Base-by-base conservation (phyloP, 2,329 filamentous ascomycete species). In the Colletotrichum sublineola region DNA sequence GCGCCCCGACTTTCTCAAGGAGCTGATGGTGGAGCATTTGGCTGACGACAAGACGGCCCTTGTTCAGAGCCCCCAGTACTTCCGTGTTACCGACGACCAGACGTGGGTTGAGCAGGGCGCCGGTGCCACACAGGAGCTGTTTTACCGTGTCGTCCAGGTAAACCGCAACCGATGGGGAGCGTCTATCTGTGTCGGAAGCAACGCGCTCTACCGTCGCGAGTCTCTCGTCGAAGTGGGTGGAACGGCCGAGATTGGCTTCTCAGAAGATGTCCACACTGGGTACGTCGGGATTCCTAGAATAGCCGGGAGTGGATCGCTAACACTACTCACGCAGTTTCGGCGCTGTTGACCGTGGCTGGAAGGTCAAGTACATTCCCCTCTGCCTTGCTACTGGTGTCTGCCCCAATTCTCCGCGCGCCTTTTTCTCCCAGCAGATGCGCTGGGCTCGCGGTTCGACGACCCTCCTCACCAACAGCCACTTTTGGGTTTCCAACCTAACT, bases 41-140 rank as follows among this genome's bases (percentile, higher is more conserved):
- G 81, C 78, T 9, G 81, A 84, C 62, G 76, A 77, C 14, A 80
- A 81, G 73, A 81, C 79, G 14, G 82, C 82, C 24, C 82, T 84
- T 48, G 77, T 84, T 31, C 82, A 84, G 75, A 82, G 79, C 42
- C 82, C 82, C 4, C 82, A 84, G 73, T 84, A 81, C 76, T 84
- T 84, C 74, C 78, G 82, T 42, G 79, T 81, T 24, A 78, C 77
- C 0, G 76, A 77, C 9, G 79, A 82, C 20, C 82, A 84, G 75
- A 83, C 82, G 0, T 84, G 82, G 82, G 81, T 84, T 5, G 82
- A 84, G 77, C 82, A 84, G 76, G 82, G 82, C 15, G 82, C 82
- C 0, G 82, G 82, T 7, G 80, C 81, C 0, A 81, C 82, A 2
- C 82, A 84, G 71, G 82, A 84, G 70, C 75, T 83, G 40, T 83